These are phyloP conservation scores for Amaranthus hypochondriacus DNA, from an alignment of 148 eudicot genomes.

Conservation along the genomic window DNA sequence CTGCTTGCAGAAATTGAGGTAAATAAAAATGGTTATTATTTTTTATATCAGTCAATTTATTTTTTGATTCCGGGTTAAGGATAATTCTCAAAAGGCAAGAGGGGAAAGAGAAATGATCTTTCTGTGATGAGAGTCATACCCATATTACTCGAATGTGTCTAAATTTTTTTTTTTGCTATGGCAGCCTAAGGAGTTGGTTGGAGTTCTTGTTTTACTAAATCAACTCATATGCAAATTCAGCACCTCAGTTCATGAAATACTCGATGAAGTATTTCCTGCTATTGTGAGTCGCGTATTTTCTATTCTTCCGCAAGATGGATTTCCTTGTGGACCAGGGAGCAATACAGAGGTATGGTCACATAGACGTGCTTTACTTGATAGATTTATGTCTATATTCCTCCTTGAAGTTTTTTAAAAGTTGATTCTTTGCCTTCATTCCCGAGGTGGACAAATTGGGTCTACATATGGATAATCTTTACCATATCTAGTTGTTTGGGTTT, in stretches of 20 bases:
- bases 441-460: slow-evolving; percentile 3
- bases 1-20: slow-evolving; percentile 91
- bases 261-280: slow-evolving; percentile 82
- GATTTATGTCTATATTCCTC: neutral
- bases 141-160: slow-evolving; percentile 11
- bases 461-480: neutral
- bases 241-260: slow-evolving; percentile 48
- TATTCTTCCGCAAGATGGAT: slow-evolving; percentile 55
- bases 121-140: slow-evolving; percentile 2
- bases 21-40: neutral
- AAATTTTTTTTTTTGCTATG: slow-evolving; percentile 12
- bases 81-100: too few relatives aligned
- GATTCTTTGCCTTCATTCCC: neutral
- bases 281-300: slow-evolving; percentile 64
- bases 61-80: too few relatives aligned
- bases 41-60: too few relatives aligned
- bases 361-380: neutral
- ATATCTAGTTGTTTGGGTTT: neutral
- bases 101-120: neutral
- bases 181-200: slow-evolving; percentile 94
- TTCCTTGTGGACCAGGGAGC: slow-evolving; percentile 84
- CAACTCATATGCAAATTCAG: slow-evolving; percentile 91
- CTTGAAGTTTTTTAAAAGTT: neutral
- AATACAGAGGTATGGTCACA: slow-evolving; percentile 67
- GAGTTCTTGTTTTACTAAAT: slow-evolving; percentile 73